Base-by-base conservation (phyloP, 352 stramenopile species). In the Lagenidium giganteum region DNA sequence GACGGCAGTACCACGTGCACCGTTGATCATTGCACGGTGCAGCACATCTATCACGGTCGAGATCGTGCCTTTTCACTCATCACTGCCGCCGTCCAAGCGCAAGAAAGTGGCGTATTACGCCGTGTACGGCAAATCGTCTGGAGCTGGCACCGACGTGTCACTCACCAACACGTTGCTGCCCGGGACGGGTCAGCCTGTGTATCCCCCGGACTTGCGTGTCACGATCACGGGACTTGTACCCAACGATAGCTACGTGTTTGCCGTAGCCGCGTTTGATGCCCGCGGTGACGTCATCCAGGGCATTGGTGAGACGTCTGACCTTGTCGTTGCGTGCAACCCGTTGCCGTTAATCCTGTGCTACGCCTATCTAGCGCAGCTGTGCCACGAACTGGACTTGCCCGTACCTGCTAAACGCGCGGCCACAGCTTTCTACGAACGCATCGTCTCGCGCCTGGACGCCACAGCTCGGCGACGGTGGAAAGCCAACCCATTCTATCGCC, bases 181-280 rank as follows among this genome's bases (percentile, higher is more conserved):
- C 13, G 83, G 83, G 13, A 91, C 78, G 0, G 78, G 75, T 5
- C 48, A 62, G 33, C 68, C 70, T 0, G 39, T 93, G 5, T 69
- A 70, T 23, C 34, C 58, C 2, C 35, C 51, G 2, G 35, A 51
- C 0, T 24, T 47, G 4, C 27, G 47, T 21, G 53, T 69, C 5
- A 83, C 67, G 1, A 62, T 94, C 25, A 71, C 61, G 4, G 73
- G 65, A 0, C 33, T 95, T 4, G 17, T 62, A 0, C 54, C 79
- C 1, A 92, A 92, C 38, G 77, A 89, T 25, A 81, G 57, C 41
- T 95, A 93, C 42, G 77, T 93, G 12, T 95, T 95, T 34, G 83
- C 83, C 8, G 64, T 83, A 2, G 81, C 81, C 20, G 82, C 81
- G 1, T 95, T 83, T 20, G 82, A 95, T 34, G 51, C 42, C 3